Conservation (phyloP, 2,329 filamentous ascomycete genomes). For the Paracamarosporium sp. region DNA sequence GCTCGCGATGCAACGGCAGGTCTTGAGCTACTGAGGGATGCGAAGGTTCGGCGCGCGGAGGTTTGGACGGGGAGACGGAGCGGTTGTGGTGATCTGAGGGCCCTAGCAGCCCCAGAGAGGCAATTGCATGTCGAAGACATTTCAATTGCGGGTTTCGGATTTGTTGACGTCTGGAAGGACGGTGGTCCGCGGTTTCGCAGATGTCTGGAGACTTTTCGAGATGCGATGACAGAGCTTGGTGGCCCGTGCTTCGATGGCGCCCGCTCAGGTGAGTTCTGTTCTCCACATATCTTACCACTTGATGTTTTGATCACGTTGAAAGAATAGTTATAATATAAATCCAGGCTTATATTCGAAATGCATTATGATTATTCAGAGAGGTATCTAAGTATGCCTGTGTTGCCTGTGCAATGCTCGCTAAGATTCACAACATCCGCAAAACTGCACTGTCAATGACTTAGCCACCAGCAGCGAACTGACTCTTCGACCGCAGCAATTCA, state of each 20-base stretch:
- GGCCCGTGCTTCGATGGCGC: neutral
- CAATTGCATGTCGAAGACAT: constrained; percentile 39
- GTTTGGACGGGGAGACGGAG: constrained; percentile 20
- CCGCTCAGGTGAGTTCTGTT: constrained; percentile 8
- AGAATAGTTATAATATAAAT: no score
- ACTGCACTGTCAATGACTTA: neutral
- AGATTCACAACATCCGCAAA: neutral
- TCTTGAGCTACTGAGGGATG: constrained; percentile 23
- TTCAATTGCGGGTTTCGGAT: constrained; percentile 12
- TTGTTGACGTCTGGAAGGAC: neutral
- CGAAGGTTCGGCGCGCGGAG: constrained; percentile 33
- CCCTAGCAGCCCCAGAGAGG: constrained; percentile 24
- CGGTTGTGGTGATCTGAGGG: constrained; percentile 16
- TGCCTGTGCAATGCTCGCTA: neutral
- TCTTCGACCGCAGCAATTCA: constrained; percentile 53
- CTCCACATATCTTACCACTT: neutral
- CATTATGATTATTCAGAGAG: no score
- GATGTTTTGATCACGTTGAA: neutral
- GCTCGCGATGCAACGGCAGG: constrained; percentile 18
- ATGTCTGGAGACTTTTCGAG: constrained; percentile 10
- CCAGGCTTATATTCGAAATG: no score
- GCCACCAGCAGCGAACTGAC: constrained; percentile 56
- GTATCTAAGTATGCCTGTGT: neutral
- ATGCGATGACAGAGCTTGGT: constrained; percentile 7
- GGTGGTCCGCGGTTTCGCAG: constrained; percentile 10